Percentiles rank a stretch among this genome's conserved stretches.
These are phyloP conservation scores for Fusarium citri DNA, from an alignment of 2,329 filamentous ascomycete genomes.

Conservation along the genomic window DNA sequence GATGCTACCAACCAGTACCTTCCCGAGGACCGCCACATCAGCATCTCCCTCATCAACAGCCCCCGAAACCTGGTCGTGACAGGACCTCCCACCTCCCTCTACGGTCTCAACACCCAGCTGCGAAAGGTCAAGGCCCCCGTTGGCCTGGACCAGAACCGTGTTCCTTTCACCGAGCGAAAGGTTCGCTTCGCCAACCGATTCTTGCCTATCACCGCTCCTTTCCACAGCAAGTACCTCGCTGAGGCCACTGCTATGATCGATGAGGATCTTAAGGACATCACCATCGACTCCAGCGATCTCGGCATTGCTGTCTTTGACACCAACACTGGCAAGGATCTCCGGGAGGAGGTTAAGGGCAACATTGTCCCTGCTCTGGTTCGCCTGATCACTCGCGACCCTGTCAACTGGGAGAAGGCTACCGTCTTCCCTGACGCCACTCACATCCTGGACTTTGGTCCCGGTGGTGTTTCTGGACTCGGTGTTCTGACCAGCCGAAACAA, in stretches of 20 bases:
- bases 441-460: conserved; percentile 95
- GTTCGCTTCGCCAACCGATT: conserved; percentile 97
- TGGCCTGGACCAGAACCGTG: conserved; percentile 93
- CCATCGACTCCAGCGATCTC: conserved; percentile 78
- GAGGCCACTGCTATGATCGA: conserved; percentile 86
- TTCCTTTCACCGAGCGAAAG: conserved; percentile 96
- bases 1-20: conserved; percentile 97
- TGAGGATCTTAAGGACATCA: conserved; percentile 85
- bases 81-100: conserved; percentile 93
- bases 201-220: conserved; percentile 95
- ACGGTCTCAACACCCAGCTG: conserved; percentile 93
- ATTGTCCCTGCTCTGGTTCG: conserved; percentile 88
- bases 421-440: conserved; percentile 92
- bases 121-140: conserved; percentile 98
- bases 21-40: conserved; percentile 90
- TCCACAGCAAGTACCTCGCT: conserved; percentile 94
- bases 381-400: conserved; percentile 93
- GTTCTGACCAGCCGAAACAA: conserved; percentile 98
- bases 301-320: conserved; percentile 92
- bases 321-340: conserved; percentile 86
- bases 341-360: conserved; percentile 76
- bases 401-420: conserved; percentile 96
- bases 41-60: conserved; percentile 95
- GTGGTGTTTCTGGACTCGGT: conserved; percentile 95
- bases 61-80: conserved; percentile 97